Percentiles rank a stretch among this genome's conserved stretches.
Conservation (phyloP, 495 filamentous ascomycete genomes). For the Tuber aestivum region DNA sequence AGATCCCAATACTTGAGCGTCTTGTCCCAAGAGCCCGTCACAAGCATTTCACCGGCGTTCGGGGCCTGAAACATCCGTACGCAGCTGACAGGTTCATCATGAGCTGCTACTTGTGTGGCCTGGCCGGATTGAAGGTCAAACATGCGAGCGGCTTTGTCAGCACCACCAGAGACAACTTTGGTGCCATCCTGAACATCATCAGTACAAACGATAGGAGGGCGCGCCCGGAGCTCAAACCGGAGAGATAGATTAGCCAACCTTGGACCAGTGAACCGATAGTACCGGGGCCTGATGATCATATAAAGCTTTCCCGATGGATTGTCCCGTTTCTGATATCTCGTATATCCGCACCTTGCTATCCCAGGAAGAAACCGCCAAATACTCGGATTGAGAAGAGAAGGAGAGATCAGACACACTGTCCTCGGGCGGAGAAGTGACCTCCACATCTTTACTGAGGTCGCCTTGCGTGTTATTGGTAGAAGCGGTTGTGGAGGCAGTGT, state of each 20-base stretch:
- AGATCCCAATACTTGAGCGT: slow-evolving; percentile 95
- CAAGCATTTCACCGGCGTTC: slow-evolving; percentile 58
- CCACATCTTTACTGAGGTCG: slow-evolving; percentile 83
- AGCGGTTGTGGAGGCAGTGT: slow-evolving; percentile 38
- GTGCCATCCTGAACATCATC: slow-evolving; percentile 49
- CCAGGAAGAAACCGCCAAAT: slow-evolving; percentile 83
- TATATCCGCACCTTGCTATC: slow-evolving; percentile 92
- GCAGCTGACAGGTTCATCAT: slow-evolving; percentile 72
- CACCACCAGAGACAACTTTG: slow-evolving; percentile 75
- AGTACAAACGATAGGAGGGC: slow-evolving; percentile 31
- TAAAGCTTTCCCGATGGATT: slow-evolving; percentile 69
- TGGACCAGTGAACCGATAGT: slow-evolving; percentile 74
- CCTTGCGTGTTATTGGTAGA: slow-evolving; percentile 68
- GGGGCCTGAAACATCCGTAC: slow-evolving; percentile 67
- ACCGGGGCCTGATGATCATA: slow-evolving; percentile 74
- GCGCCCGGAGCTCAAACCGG: slow-evolving; percentile 34
- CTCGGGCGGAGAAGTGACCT: slow-evolving; percentile 66
- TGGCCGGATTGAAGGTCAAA: slow-evolving; percentile 61
- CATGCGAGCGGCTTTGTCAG: slow-evolving; percentile 76
- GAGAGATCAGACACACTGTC: slow-evolving; percentile 79
- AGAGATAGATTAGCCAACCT: slow-evolving; percentile 52
- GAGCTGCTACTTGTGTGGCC: slow-evolving; percentile 63
- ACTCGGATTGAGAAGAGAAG: slow-evolving; percentile 69
- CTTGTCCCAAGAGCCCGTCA: slow-evolving; percentile 94
- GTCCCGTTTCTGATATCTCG: slow-evolving; percentile 66